These are phyloP conservation scores for Westerdykella ornata DNA, from an alignment of 2,329 filamentous ascomycete genomes.

Conservation along the genomic window DNA sequence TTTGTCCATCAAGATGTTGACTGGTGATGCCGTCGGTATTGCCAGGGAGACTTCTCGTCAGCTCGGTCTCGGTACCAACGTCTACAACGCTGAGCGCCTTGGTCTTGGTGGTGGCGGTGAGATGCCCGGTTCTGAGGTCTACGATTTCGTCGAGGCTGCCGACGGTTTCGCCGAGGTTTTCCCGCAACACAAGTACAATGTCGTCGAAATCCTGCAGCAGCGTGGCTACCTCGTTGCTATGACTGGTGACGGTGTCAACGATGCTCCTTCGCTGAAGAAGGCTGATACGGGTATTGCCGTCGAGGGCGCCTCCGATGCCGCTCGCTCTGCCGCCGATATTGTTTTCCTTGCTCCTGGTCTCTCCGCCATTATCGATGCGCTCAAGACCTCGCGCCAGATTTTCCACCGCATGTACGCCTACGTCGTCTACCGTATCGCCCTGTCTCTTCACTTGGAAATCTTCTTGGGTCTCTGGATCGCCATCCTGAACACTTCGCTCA, in stretches of 20 bases:
- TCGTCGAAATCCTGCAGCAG: conserved; percentile 88
- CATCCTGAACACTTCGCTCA: conserved; percentile 75
- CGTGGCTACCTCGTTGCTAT: conserved; percentile 91
- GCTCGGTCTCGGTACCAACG: conserved; percentile 84
- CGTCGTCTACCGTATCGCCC: conserved; percentile 88
- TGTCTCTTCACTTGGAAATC: conserved; percentile 85
- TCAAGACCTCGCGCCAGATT: conserved; percentile 90
- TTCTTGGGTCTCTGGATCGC: conserved; percentile 90
- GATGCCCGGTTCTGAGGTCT: conserved; percentile 89
- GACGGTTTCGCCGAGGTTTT: conserved; percentile 94
- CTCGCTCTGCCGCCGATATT: conserved; percentile 85
- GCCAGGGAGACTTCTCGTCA: conserved; percentile 86
- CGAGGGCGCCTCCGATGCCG: conserved; percentile 84
- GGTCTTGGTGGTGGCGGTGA: conserved; percentile 84
- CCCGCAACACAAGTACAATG: conserved; percentile 91
- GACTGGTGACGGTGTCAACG: conserved; percentile 95
- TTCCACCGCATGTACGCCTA: conserved; percentile 97
- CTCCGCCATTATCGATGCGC: conserved; percentile 83
- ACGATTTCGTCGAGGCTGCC: conserved; percentile 91
- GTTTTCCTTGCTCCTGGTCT: conserved; percentile 89
- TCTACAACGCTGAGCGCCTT: conserved; percentile 89
- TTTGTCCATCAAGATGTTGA: conserved; percentile 93
- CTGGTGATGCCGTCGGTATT: conserved; percentile 89
- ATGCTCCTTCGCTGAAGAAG: conserved; percentile 87
- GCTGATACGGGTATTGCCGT: conserved; percentile 95